Evolutionary conservation across 1,284 basidiomycete genomes (phyloP), one percentile per base, ranked within the genome.

Genomic region (Fomitopsis betulina): DNA sequence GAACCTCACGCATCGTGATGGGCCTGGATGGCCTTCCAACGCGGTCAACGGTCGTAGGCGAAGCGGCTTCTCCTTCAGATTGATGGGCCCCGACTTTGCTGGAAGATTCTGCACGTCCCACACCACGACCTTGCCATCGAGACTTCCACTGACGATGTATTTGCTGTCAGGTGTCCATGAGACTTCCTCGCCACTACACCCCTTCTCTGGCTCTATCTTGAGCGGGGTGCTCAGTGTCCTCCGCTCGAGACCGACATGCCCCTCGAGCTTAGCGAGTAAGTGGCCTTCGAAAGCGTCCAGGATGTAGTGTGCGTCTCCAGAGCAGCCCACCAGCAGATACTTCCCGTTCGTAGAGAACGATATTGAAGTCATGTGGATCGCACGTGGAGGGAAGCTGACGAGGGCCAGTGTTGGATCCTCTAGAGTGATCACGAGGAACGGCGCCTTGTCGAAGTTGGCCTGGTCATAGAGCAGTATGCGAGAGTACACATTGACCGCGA

Each of bases 91-190:
- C 10, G 76, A 68, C 59, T 77, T 77, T 38, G 70, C 60, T 5
- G 80, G 82, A 52, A 91, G 68, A 60, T 79, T 79, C 60, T 86
- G 84, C 50, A 87, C 72, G 67, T 96, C 92, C 94, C 94, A 97
- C 17, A 94, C 75, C 50, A 82, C 73, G 12, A 96, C 77, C 65
- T 83, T 86, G 47, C 94, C 94, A 67, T 94, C 87, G 39, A 91
- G 78, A 58, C 93, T 94, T 32, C 93, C 93, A 53, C 88, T 83
- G 3, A 96, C 70, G 25, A 97, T 80, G 67, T 84, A 98, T 67
- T 90, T 90, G 71, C 92, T 93, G 71, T 98, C 95, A 0, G 93
- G 91, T 2, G 92, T 94, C 92, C 93, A 98, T 17, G 82, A 83
- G 2, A 95, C 87, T 73, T 97, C 96, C 71, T 96, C 93, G 10